Evolutionary conservation across 1,139 yeast species (phyloP).

Genomic region (Yarrowia galli): DNA sequence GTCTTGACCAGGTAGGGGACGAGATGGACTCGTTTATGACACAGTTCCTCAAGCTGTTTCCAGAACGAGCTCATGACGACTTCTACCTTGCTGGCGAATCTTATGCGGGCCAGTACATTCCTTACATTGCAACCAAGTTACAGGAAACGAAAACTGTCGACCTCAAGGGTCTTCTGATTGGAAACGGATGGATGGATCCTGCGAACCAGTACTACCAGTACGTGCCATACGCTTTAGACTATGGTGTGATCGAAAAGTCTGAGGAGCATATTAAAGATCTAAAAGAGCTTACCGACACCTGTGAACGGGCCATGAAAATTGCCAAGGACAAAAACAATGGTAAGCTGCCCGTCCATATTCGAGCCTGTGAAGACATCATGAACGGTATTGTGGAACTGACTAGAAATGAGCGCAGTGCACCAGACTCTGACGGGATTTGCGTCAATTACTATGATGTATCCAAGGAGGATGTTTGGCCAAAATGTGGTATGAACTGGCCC

Average conservation of each 20-base stretch:
- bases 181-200: constrained; percentile 98
- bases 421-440: constrained; percentile 11
- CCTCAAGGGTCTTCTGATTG: constrained; percentile 76
- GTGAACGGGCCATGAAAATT: constrained; percentile 47
- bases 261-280: constrained; percentile 47
- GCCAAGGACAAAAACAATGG: constrained; percentile 46
- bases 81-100: constrained; percentile 91
- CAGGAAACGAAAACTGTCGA: constrained; percentile 54
- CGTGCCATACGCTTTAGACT: constrained; percentile 70
- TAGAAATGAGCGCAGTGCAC: constrained; percentile 39
- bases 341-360: constrained; percentile 46
- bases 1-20: constrained; percentile 61
- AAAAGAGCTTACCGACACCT: constrained; percentile 47
- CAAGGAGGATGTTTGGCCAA: constrained; percentile 69
- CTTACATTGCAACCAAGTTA: constrained; percentile 77
- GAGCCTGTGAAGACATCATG: constrained; percentile 48
- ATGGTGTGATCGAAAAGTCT: constrained; percentile 59
- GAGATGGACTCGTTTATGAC: constrained; percentile 73
- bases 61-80: constrained; percentile 70
- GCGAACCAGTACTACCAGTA: constrained; percentile 82
- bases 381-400: constrained; percentile 43
- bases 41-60: constrained; percentile 73
- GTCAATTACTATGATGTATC: constrained; percentile 41
- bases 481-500: constrained; percentile 98
- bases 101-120: constrained; percentile 96